Percentiles rank a stretch among this genome's conserved stretches.
These are phyloP conservation scores for Colletotrichum noveboracense DNA, from an alignment of 2,329 filamentous ascomycete species.

Conservation along the genomic window DNA sequence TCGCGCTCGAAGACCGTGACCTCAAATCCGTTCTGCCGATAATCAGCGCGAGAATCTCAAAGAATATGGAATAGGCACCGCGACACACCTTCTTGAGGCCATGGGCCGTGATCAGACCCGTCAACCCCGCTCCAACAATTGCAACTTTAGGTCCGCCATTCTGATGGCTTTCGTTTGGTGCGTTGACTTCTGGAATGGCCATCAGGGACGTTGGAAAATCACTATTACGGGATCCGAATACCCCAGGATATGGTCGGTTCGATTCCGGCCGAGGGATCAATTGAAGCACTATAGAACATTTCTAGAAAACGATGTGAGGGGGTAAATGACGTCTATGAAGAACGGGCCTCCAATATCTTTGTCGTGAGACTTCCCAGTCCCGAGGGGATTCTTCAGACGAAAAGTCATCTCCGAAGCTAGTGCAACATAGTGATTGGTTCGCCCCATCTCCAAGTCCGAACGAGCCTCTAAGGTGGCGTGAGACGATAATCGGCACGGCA, in stretches of 20 bases:
- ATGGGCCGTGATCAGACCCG: slow-evolving; percentile 41
- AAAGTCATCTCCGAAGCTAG: background rate
- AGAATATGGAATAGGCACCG: background rate
- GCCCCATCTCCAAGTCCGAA: background rate
- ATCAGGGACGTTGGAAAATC: background rate
- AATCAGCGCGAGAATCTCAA: background rate
- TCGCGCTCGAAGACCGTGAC: slow-evolving; percentile 38
- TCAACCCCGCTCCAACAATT: slow-evolving; percentile 42
- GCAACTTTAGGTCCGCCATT: slow-evolving; percentile 28
- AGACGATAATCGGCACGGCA: background rate
- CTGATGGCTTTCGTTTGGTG: background rate
- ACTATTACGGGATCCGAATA: background rate
- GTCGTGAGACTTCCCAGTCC: background rate
- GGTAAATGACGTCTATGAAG: background rate
- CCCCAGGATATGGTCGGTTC: background rate
- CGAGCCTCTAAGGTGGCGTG: background rate
- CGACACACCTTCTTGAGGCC: slow-evolving; percentile 35
- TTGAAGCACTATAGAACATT: background rate
- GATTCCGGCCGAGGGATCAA: background rate
- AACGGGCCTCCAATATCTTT: background rate
- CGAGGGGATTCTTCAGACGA: background rate
- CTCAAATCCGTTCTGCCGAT: slow-evolving; percentile 34
- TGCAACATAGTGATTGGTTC: background rate
- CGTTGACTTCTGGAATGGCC: background rate
- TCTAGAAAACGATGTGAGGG: background rate